Base-by-base conservation (phyloP, 805 yeast genomes). In the Candida tallmaniae region DNA sequence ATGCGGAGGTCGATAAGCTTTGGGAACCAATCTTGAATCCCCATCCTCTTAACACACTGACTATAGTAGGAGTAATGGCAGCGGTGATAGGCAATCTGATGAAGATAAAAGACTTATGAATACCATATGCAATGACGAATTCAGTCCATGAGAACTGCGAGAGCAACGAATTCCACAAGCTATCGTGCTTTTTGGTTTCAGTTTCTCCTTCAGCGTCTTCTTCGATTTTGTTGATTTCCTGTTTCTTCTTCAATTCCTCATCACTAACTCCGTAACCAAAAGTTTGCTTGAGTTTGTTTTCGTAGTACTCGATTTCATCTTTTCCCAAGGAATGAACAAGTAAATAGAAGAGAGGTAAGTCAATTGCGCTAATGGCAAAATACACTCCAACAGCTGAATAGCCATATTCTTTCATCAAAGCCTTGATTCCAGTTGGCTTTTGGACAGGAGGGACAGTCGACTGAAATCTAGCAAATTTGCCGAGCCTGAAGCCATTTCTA, bases 361-460 rank as follows among this genome's bases (percentile, higher is more conserved):
- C 97, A 18, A 93, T 58, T 15, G 70, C 65, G 2, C 85, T 71
- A n/a, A 93, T 54, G 2, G 74, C 81, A 14, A 87, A 47, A 52
- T 93, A 93, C 0, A 90, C 86, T 10, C 87, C 95, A 10, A 90
- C 62, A 0, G 96, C 97, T 12, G 94, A 76, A 65, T 83, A 87
- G 0, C 98, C 98, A 56, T 93, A 93, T 52, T 84, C 82, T 52
- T 83, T 80, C 50, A 84, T 72, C 42, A 93, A 66, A 8, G 74
- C 80, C 55, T 77, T 85, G 23, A 76, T 56, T 10, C 79, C 78
- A 2, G 62, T 55, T 13, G 69, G 60, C 33, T 66, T 62, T 41
- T 51, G n/a, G n/a, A n/a, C n/a, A n/a, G n/a, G n/a, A n/a, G n/a
- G n/a, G n/a, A n/a, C n/a, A n/a, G n/a, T n/a, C n/a, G n/a, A n/a